Evolutionary conservation across 164 flowering plant species (phyloP).

Genomic region (Magnolia officinalis): DNA sequence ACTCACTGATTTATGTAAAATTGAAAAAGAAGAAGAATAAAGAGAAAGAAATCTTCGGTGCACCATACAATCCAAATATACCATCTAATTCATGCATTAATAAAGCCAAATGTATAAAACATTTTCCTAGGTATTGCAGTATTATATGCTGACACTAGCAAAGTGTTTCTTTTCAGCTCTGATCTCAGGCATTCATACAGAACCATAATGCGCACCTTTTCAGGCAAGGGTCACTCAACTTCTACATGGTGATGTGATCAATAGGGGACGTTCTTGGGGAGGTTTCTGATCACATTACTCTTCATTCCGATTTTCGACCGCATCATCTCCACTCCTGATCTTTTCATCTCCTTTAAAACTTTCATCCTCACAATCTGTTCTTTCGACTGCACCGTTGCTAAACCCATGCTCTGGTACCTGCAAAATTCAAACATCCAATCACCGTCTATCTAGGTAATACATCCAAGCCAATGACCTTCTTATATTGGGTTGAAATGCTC

Average conservation of each 20-base stretch:
- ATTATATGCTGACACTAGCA: too few relatives aligned
- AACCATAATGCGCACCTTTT: background rate
- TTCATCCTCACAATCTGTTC: constrained; percentile 77
- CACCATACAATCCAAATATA: too few relatives aligned
- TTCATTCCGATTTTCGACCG: constrained; percentile 83
- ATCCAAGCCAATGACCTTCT: too few relatives aligned
- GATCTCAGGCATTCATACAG: background rate
- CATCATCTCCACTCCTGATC: constrained; percentile 75
- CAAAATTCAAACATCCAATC: background rate
- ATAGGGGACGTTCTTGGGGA: constrained; percentile 77
- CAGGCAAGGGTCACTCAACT: background rate
- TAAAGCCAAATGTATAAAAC: too few relatives aligned
- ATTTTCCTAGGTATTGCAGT: too few relatives aligned
- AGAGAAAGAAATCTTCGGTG: too few relatives aligned
- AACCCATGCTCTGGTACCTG: constrained; percentile 92
- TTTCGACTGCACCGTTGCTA: constrained; percentile 76
- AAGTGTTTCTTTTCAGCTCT: too few relatives aligned
- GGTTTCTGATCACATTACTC: constrained; percentile 82
- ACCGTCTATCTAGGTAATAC: background rate
- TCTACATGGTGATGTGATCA: constrained; percentile 19
- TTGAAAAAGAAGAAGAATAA: too few relatives aligned
- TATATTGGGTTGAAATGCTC: too few relatives aligned
- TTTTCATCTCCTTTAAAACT: constrained; percentile 68
- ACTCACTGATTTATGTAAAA: too few relatives aligned
- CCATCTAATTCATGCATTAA: too few relatives aligned